Conservation (phyloP, 2,329 filamentous ascomycete genomes). For the Calonectria leucothoes region DNA sequence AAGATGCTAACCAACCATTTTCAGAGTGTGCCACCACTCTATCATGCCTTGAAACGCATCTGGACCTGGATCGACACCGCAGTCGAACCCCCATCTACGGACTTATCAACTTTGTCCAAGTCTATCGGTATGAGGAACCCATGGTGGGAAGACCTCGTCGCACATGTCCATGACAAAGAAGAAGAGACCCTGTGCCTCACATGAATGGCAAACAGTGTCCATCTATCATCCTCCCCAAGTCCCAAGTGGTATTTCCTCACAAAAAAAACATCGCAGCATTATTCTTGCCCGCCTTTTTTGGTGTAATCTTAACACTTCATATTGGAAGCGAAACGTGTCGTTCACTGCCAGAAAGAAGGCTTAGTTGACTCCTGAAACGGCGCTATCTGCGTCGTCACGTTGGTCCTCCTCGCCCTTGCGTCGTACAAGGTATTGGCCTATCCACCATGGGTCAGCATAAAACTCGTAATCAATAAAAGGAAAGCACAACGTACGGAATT, state of each 20-base stretch:
- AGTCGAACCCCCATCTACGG: constrained; percentile 30
- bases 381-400: constrained; percentile 52
- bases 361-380: constrained; percentile 47
- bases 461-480: constrained; percentile 10
- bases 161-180: constrained; percentile 45
- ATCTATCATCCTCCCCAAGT: constrained; percentile 25
- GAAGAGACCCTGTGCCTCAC: constrained; percentile 53
- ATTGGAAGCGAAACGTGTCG: constrained; percentile 20
- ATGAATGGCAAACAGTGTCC: constrained; percentile 38
- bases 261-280: constrained; percentile 34
- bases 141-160: constrained; percentile 56
- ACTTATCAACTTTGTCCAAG: constrained; percentile 25
- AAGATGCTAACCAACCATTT: constrained; percentile 30
- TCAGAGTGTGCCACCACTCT: constrained; percentile 55
- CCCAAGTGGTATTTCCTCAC: constrained; percentile 27
- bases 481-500: constrained; percentile 49
- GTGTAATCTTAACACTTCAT: constrained; percentile 32
- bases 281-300: constrained; percentile 41
- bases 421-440: constrained; percentile 53
- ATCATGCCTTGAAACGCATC: constrained; percentile 46
- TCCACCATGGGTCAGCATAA: constrained; percentile 31
- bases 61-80: constrained; percentile 50
- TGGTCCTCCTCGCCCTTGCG: constrained; percentile 43
- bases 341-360: constrained; percentile 9
- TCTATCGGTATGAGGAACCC: constrained; percentile 45